Conservation (phyloP, 2,329 filamentous ascomycete species). For the Stagonosporopsis rhizophila region DNA sequence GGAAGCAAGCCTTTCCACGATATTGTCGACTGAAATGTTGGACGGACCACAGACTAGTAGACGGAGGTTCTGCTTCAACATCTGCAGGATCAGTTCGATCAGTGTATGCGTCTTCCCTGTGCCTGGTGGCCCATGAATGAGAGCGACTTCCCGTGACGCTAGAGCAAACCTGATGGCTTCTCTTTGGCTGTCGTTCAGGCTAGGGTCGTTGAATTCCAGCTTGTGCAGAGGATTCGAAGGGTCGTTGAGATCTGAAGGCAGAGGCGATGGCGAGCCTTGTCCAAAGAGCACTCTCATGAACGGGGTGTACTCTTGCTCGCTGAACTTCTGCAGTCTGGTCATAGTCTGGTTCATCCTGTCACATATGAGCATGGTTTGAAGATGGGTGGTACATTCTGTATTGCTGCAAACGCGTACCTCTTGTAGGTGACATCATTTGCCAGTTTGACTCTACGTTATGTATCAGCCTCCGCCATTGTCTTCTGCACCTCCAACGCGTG, state of each 20-base stretch:
- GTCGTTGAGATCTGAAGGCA: constrained; percentile 54
- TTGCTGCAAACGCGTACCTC: constrained; percentile 52
- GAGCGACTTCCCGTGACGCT: constrained; percentile 77
- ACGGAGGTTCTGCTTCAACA: constrained; percentile 74
- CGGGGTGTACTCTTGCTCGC: constrained; percentile 62
- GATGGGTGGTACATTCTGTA: constrained; percentile 1
- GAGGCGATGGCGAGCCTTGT: constrained; percentile 60
- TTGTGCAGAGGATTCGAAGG: constrained; percentile 51
- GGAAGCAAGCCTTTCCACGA: constrained; percentile 86
- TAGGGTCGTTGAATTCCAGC: constrained; percentile 63
- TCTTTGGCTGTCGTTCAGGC: constrained; percentile 67
- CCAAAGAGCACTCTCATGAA: constrained; percentile 69
- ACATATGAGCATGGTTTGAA: constrained; percentile 21
- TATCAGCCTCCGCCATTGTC: constrained; percentile 40
- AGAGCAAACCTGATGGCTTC: constrained; percentile 80
- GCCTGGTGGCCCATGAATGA: constrained; percentile 94
- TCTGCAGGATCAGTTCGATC: constrained; percentile 92
- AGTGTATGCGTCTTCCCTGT: constrained; percentile 97
- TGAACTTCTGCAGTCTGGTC: constrained; percentile 63
- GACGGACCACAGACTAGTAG: constrained; percentile 95
- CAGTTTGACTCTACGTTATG: constrained; percentile 63
- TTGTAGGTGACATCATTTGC: constrained; percentile 72
- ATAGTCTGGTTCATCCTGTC: constrained; percentile 69
- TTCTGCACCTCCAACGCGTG: background rate
- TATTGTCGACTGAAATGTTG: constrained; percentile 98